phyloP scores from a whole-genome alignment of 2,329 filamentous ascomycete genomes.

The Fusarium musae region DNA sequence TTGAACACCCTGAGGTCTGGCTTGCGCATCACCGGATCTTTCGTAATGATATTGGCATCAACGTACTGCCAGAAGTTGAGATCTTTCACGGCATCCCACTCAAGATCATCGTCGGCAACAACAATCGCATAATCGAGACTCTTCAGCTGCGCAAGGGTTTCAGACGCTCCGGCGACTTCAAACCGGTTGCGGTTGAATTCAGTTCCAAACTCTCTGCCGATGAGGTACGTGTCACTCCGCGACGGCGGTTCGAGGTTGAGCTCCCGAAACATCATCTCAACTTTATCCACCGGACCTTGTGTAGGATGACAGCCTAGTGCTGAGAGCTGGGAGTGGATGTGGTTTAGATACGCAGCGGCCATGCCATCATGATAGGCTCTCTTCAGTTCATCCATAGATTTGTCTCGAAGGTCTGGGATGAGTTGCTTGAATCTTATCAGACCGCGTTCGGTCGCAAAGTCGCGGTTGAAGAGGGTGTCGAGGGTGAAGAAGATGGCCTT shows the following conservation, averaged over 20 bases:
- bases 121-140: neutral
- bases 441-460: neutral
- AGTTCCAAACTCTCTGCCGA: neutral
- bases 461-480: neutral
- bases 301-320: too few species aligned
- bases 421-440: neutral
- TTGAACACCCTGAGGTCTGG: neutral
- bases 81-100: neutral
- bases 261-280: neutral
- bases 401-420: neutral
- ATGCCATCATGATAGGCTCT: neutral
- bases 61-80: neutral
- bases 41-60: too few species aligned
- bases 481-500: neutral
- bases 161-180: neutral
- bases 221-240: rapidly evolving
- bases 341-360: neutral
- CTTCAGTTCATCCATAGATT: neutral
- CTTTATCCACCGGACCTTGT: too few species aligned
- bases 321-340: neutral
- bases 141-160: neutral
- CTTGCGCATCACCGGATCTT: neutral
- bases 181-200: neutral
- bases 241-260: neutral
- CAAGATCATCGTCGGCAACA: neutral